These are phyloP conservation scores for Thraustotheca clavata DNA, from an alignment of 352 stramenopile species.

Conservation along the genomic window DNA sequence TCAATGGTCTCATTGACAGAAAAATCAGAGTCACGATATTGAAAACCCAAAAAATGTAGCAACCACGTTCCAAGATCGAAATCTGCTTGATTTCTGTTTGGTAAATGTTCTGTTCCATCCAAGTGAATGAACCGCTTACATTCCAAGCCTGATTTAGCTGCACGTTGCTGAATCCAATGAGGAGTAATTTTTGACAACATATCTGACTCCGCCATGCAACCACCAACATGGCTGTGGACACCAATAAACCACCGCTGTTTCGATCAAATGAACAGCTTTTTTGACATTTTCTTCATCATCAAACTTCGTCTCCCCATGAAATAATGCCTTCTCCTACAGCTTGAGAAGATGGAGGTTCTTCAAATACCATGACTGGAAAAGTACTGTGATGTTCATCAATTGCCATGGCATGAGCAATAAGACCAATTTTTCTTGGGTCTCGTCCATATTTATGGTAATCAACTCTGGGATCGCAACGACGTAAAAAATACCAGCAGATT, in stretches of 20 bases:
- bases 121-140: not conserved
- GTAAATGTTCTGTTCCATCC: not conserved
- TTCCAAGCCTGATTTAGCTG: not conserved
- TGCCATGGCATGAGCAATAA: not conserved
- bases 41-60: too few species aligned
- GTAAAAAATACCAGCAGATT: not conserved
- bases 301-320: too few species aligned
- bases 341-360: too few species aligned
- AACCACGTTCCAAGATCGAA: not conserved
- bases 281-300: not conserved
- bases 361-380: not conserved
- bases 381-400: not conserved
- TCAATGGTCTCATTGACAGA: slow-evolving; percentile 6
- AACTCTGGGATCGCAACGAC: not conserved
- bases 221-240: not conserved
- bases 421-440: not conserved
- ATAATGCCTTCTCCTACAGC: too few species aligned
- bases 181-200: not conserved
- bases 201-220: not conserved
- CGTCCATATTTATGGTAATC: not conserved
- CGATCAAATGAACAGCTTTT: not conserved
- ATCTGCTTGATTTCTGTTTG: not conserved
- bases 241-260: slow-evolving; percentile 3
- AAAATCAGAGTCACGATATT: not conserved
- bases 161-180: not conserved